Base-by-base conservation (phyloP, 2,329 filamentous ascomycete genomes). In the Colletotrichum tanaceti region DNA sequence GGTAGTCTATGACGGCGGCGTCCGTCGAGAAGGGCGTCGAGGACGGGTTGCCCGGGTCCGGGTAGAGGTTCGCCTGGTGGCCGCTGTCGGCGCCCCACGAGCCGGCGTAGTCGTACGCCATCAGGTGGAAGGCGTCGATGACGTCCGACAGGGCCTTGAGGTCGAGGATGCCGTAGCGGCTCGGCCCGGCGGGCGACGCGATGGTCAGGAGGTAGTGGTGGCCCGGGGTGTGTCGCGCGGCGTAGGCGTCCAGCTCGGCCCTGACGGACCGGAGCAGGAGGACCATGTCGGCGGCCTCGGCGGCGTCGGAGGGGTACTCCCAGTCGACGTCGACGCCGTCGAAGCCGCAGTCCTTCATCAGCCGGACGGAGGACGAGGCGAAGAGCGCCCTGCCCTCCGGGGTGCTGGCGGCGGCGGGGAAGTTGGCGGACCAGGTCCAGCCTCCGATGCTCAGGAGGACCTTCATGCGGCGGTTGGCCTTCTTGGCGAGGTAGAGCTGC, bases 371-470 rank as follows among this genome's bases (percentile, higher is more conserved):
- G 24, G 86, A 89, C 16, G 84, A 77, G 1, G 92, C 93, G 76
- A 97, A 97, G 1, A 71, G 84, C 66, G 81, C 80, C 13, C 93
- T 86, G 7, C 90, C 88, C 7, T 82, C 80, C 0, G 85, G 82
- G 0, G 90, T 90, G 20, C 87, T 88, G 0, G 88, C 88, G 0
- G 90, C 86, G 6, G 81, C 80, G 0, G 88, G 83, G 75, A 95
- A 93, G 73, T 92, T 91, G 58, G 86, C 79, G 5, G 90, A 92
- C 77, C 91, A 93, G 0, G 89, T 92, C 89, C 90, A 96, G 14
- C 93, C 93, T 44, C 93, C 93, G 68, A 97, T 91, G 38, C 90
- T 93, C 10, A 96, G 85, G 16, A 96, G 81, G 1, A 91, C 85
- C 79, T 97, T 97, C 65, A 97, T 79, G 58, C 91, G 88, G 20